A percentile compares a stretch with the other conserved stretches of the same genome.
These are phyloP conservation scores for Zelopaecilomyces penicillatus DNA, from an alignment of 2,329 filamentous ascomycete species.

Conservation along the genomic window DNA sequence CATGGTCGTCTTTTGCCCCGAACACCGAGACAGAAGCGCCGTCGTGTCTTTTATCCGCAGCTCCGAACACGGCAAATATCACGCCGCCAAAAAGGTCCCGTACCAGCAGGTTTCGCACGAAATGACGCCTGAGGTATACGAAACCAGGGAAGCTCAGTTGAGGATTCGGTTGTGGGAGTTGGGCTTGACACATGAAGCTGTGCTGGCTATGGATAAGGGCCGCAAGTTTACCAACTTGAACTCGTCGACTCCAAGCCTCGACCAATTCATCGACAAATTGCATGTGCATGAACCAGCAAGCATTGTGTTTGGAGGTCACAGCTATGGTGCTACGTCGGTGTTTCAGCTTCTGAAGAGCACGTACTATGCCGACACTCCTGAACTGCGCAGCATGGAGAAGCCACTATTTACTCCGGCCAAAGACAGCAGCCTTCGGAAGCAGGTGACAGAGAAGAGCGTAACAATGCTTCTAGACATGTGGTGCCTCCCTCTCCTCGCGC, in stretches of 20 bases:
- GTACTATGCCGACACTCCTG: conserved; percentile 52
- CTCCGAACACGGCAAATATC: conserved; percentile 37
- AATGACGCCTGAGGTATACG: conserved; percentile 56
- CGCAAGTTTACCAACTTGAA: conserved; percentile 44
- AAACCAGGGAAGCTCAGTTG: conserved; percentile 61
- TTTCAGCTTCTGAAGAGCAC: conserved; percentile 73
- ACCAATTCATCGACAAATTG: conserved; percentile 52
- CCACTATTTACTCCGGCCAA: conserved; percentile 54
- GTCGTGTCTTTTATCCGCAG: conserved; percentile 65
- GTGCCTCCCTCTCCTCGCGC: conserved; percentile 63
- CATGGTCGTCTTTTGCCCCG: conserved; percentile 69
- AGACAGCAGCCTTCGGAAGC: conserved; percentile 48
- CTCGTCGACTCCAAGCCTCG: conserved; percentile 39
- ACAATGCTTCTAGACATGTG: conserved; percentile 71
- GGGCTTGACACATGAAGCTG: conserved; percentile 58
- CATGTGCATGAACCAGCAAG: conserved; percentile 63
- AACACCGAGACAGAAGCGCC: conserved; percentile 75
- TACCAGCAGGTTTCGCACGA: conserved; percentile 53
- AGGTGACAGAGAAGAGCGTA: conserved; percentile 60
- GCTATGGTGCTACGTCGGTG: conserved; percentile 67
- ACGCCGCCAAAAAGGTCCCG: conserved; percentile 28
- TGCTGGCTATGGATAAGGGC: conserved; percentile 57
- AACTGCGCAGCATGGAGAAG: conserved; percentile 37
- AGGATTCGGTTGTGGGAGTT: conserved; percentile 73
- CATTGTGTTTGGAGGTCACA: conserved; percentile 71